Conservation (phyloP, 345 rosid species). For the Jatropha curcas region DNA sequence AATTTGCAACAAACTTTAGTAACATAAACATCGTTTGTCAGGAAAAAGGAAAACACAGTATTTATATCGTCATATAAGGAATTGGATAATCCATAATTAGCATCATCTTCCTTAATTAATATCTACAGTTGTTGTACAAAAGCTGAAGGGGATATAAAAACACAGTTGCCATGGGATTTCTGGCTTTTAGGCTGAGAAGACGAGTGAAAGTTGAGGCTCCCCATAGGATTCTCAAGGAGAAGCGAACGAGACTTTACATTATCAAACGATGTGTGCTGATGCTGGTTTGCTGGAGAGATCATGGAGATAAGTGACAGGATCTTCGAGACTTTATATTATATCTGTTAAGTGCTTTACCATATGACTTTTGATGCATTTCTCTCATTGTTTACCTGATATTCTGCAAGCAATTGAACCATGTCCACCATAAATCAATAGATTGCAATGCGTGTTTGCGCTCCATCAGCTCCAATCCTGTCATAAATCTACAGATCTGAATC, state of each 20-base stretch:
- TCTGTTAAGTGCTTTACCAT: neutral
- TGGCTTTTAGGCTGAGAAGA: conserved; percentile 12
- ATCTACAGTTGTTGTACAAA: neutral
- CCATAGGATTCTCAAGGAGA: conserved; percentile 29
- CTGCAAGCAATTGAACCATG: no score
- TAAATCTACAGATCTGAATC: neutral
- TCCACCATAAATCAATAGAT: no score
- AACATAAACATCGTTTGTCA: conserved; percentile 24
- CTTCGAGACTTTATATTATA: no score
- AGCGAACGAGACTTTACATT: conserved; percentile 39
- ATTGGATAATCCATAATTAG: conserved; percentile 2
- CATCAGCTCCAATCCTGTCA: no score
- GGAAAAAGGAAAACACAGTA: conserved; percentile 10
- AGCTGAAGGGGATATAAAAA: no score
- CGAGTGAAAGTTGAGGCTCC: conserved; percentile 17
- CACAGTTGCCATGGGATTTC: conserved; percentile 29
- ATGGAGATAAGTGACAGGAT: conserved; percentile 5
- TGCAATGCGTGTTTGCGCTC: no score
- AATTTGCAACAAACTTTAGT: conserved; percentile 32
- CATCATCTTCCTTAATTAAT: no score
- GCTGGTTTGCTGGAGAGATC: conserved; percentile 45
- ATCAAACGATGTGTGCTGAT: conserved; percentile 37
- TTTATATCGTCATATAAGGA: neutral
- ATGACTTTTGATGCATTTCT: neutral
- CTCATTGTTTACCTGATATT: neutral